Base-by-base conservation (phyloP, 1,284 basidiomycete species). In the Apiotrichum sp. region DNA sequence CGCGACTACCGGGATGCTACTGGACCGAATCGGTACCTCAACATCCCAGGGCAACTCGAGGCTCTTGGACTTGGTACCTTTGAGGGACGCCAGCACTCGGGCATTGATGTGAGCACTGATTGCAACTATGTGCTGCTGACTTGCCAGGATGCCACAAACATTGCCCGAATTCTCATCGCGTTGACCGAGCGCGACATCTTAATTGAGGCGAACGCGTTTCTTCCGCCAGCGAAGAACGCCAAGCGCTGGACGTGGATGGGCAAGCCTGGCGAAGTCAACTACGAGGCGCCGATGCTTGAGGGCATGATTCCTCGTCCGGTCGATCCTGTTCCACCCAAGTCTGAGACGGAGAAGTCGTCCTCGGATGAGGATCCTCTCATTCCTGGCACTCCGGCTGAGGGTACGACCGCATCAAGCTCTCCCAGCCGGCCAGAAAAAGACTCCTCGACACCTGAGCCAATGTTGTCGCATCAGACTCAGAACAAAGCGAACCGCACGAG, bases 51-150 rank as follows among this genome's bases (percentile, higher is more conserved):
- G 1, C 74, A 77, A 63, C 57, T 78, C 11, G 55, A 59, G n/a
- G 65, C 64, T 6, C 64, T 79, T 2, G 67, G 80, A 4, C 57
- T 78, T 36, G 71, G 73, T 0, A 63, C 65, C 2, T 96, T 96
- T 67, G 77, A 86, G 70, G 92, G 92, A 13, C 82, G 88, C 64
- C 81, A 85, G 59, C 92, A 96, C 73, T 86, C 85, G 65, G 92
- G 92, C 22, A 86, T 93, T 43, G 89, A 91, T 73, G 89, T 91
- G 64, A 79, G 87, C 84, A 6, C 11, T 6, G 13, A 13, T 4
- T 32, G 5, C 8, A 22, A 22, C 31, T 11, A 9, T 6, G 16
- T n/a, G 5, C 3, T 31, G 50, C 53, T 53, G 34, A 51, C 35
- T 14, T 5, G 13, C 2, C 57, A 93, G 89, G 92, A 96, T 74